phyloP scores from a whole-genome alignment of 352 stramenopile species.

The Globisporangium polare region DNA sequence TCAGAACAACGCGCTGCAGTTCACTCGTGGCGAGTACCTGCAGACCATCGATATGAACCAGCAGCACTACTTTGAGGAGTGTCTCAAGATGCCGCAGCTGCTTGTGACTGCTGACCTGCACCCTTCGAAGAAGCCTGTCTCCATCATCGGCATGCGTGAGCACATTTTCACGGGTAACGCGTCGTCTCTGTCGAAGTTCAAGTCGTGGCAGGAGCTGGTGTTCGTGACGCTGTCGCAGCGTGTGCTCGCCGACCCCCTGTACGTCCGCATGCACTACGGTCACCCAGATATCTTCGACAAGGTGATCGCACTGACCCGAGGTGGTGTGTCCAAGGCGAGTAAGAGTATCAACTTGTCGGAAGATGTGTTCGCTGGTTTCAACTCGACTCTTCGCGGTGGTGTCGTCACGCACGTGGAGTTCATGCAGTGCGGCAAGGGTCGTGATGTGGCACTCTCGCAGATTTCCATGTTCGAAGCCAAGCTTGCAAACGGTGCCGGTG shows the following conservation, averaged over 20 bases:
- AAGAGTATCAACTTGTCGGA: slow-evolving; percentile 83
- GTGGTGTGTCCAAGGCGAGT: slow-evolving; percentile 73
- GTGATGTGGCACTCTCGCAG: slow-evolving; percentile 75
- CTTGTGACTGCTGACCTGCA: slow-evolving; percentile 62
- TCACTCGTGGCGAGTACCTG: slow-evolving; percentile 78
- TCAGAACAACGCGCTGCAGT: slow-evolving; percentile 78
- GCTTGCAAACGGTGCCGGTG: slow-evolving; percentile 69
- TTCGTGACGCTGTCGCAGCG: slow-evolving; percentile 80
- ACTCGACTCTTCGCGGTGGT: slow-evolving; percentile 59
- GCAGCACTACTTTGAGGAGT: slow-evolving; percentile 85
- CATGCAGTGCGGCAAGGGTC: slow-evolving; percentile 79
- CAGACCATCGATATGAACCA: slow-evolving; percentile 90
- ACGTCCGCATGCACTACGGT: slow-evolving; percentile 78
- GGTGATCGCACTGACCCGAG: slow-evolving; percentile 60
- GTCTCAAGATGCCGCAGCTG: slow-evolving; percentile 81
- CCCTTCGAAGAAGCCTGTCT: slow-evolving; percentile 65
- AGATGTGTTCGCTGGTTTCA: slow-evolving; percentile 81
- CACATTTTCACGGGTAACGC: slow-evolving; percentile 82
- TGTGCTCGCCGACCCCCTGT: slow-evolving; percentile 72
- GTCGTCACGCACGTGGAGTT: slow-evolving; percentile 73
- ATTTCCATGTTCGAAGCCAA: slow-evolving; percentile 84
- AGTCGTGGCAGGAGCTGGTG: slow-evolving; percentile 74
- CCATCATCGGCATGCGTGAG: slow-evolving; percentile 82
- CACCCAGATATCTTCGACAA: slow-evolving; percentile 84
- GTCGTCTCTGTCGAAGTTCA: slow-evolving; percentile 77